These are phyloP conservation scores for Neurospora sp. DNA, from an alignment of 495 filamentous ascomycete genomes.

Conservation along the genomic window DNA sequence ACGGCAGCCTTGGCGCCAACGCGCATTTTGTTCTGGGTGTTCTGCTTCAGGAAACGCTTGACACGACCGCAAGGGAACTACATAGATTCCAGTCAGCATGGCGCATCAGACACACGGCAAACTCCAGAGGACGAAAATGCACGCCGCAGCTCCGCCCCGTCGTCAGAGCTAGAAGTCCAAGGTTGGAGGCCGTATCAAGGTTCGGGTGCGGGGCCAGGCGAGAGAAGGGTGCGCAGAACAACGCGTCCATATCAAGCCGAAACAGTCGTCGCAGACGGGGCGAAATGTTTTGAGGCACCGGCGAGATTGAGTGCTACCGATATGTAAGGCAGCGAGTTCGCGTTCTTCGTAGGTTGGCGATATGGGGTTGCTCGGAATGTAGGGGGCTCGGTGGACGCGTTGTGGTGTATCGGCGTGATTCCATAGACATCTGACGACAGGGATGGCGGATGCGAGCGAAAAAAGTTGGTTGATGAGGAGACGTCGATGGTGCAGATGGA, in stretches of 20 bases:
- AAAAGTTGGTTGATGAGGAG: background rate
- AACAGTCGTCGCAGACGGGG: background rate
- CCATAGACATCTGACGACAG: background rate
- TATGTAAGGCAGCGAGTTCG: background rate
- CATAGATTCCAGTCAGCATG: conserved; percentile 14
- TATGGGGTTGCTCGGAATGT: background rate
- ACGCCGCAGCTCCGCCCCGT: background rate
- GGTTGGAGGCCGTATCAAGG: background rate
- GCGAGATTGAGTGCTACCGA: background rate
- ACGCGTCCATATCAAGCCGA: background rate
- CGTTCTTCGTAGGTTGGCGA: background rate
- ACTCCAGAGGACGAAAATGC: background rate
- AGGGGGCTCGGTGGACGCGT: conserved; percentile 7
- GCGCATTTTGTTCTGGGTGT: conserved; percentile 99
- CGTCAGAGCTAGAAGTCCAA: background rate
- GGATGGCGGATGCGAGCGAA: background rate
- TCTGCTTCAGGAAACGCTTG: conserved; percentile 98
- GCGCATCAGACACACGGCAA: conserved; percentile 13
- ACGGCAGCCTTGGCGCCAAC: conserved; percentile 98
- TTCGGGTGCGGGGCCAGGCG: background rate
- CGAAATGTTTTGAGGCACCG: background rate
- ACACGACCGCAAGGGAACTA: conserved; percentile 99
- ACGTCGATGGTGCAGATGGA: background rate
- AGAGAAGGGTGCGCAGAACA: background rate
- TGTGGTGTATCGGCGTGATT: conserved; percentile 3